Percentiles rank a stretch among this genome's conserved stretches.
phyloP scores from a whole-genome alignment of 768 basidiomycete species.

The Cystobasidium onofrii region DNA sequence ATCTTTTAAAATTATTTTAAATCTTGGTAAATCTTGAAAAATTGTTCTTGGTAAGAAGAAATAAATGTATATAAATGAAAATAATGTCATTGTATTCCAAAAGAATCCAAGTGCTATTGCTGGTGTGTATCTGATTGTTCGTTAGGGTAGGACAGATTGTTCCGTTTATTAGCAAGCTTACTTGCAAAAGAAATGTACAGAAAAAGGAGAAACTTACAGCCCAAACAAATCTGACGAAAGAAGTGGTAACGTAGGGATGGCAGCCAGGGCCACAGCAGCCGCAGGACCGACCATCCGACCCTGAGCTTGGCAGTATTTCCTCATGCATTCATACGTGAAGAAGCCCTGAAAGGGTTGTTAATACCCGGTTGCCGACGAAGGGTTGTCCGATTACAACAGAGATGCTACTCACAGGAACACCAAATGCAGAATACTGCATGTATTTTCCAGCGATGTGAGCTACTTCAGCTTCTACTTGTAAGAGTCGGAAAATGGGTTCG shows the following conservation, averaged over 20 bases:
- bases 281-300: constrained; percentile 7
- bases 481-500: constrained; percentile 14
- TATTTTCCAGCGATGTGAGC: constrained; percentile 8
- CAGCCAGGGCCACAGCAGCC: background rate
- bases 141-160: background rate
- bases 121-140: background rate
- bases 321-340: background rate
- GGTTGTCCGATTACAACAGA: background rate
- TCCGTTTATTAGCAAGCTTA: no score
- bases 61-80: background rate
- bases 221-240: background rate
- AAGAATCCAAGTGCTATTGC: background rate
- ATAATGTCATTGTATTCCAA: background rate
- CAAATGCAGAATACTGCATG: background rate
- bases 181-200: no score
- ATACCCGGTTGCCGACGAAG: no score
- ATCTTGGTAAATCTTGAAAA: constrained; percentile 10
- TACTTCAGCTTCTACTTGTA: background rate
- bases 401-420: background rate
- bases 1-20: constrained; percentile 6
- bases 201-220: background rate
- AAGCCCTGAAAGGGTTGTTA: background rate
- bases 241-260: background rate
- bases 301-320: constrained; percentile 13
- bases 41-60: background rate